Evolutionary conservation across 169 alveolate genomes (phyloP).

Genomic region (Plasmodium sp.): DNA sequence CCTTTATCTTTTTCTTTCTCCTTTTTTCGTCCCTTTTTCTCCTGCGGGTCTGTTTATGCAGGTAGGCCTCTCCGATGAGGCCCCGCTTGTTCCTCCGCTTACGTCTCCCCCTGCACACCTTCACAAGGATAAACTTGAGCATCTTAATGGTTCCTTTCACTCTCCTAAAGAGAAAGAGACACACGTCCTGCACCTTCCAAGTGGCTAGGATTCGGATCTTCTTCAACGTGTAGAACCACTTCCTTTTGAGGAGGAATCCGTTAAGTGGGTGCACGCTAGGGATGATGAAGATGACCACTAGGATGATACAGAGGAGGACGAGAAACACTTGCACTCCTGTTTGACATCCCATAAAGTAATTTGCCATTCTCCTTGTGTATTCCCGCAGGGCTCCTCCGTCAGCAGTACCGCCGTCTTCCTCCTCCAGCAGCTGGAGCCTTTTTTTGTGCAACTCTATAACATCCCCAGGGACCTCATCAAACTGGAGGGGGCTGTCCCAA

Average conservation of each 20-base stretch:
- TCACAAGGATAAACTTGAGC: neutral
- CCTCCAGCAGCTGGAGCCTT: neutral
- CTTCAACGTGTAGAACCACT: constrained; percentile 15
- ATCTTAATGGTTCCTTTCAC: neutral
- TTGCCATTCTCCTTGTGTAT: neutral
- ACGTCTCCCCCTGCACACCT: neutral
- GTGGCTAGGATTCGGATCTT: neutral
- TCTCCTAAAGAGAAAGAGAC: neutral
- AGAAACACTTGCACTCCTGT: constrained; percentile 4
- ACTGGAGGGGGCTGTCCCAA: neutral
- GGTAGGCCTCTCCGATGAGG: neutral
- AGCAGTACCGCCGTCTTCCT: neutral
- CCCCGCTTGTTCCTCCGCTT: neutral
- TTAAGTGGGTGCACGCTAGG: constrained; percentile 37
- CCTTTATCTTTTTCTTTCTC: neutral
- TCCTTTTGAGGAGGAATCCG: neutral
- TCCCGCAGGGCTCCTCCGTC: neutral
- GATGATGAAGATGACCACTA: neutral
- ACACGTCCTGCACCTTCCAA: constrained; percentile 17
- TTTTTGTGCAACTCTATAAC: neutral
- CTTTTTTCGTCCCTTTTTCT: constrained; percentile 9
- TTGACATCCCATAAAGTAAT: neutral
- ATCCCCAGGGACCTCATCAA: neutral
- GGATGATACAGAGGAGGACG: neutral
- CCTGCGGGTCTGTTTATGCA: neutral